Evolutionary conservation across 2,329 filamentous ascomycete species (phyloP).

Genomic region (Sporothrix dimorphospora): DNA sequence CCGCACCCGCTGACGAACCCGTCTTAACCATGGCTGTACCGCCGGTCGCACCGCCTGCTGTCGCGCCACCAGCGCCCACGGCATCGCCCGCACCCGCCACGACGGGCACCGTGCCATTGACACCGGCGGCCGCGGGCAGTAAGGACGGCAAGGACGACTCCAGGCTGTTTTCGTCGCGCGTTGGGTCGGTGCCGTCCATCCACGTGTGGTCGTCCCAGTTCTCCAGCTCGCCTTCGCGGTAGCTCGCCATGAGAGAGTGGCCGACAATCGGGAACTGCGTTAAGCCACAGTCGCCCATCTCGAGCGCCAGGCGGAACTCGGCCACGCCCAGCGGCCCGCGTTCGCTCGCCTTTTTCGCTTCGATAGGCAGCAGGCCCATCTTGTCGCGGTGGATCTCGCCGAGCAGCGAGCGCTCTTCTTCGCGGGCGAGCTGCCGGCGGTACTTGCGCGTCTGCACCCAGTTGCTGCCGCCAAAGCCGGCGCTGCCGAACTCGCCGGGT

Average conservation of each 20-base stretch:
- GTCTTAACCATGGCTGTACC: conserved; percentile 24
- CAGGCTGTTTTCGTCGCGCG: conserved; percentile 28
- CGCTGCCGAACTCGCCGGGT: conserved; percentile 62
- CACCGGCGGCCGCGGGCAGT: background rate
- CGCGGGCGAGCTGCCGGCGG: conserved; percentile 70
- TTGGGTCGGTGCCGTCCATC: conserved; percentile 43
- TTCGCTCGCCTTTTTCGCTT: conserved; percentile 74
- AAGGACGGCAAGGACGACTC: background rate
- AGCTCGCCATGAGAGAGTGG: conserved; percentile 69
- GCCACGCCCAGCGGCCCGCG: conserved; percentile 74
- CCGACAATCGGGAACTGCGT: conserved; percentile 76
- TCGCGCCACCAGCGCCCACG: background rate
- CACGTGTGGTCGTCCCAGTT: conserved; percentile 64
- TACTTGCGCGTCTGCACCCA: conserved; percentile 83
- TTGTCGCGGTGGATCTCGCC: conserved; percentile 76
- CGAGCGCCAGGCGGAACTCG: conserved; percentile 75
- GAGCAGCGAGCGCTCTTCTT: conserved; percentile 73
- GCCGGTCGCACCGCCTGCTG: background rate
- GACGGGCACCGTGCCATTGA: conserved; percentile 20
- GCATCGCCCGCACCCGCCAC: background rate
- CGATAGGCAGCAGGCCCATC: conserved; percentile 76
- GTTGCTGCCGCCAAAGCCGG: conserved; percentile 66
- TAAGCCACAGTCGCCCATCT: conserved; percentile 75
- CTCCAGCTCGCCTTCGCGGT: conserved; percentile 76
- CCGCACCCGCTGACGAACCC: conserved; percentile 20